phyloP scores from a whole-genome alignment of 495 filamentous ascomycete species.

The Hamigera avellanea region DNA sequence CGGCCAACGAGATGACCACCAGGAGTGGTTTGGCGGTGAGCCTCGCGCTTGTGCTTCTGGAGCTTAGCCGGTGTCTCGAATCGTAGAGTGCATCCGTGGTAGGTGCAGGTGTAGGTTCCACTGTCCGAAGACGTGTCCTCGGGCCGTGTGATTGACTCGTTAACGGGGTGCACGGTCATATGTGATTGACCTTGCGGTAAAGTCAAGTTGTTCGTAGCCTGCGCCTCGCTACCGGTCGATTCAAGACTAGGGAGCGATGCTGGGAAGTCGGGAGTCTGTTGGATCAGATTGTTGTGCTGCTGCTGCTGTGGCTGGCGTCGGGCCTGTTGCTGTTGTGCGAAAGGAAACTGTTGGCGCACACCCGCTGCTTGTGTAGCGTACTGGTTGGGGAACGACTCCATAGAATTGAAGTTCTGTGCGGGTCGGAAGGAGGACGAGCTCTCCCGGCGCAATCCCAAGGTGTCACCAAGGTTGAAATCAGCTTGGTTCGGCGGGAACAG shows the following conservation, averaged over 20 bases:
- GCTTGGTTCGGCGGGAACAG: conserved; percentile 49
- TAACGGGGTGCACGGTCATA: conserved; percentile 14
- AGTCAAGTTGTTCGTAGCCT: conserved; percentile 14
- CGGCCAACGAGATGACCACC: conserved; percentile 28
- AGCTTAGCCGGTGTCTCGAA: conserved; percentile 80
- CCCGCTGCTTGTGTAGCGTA: conserved; percentile 17
- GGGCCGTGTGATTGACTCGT: conserved; percentile 39
- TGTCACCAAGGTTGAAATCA: conserved; percentile 31
- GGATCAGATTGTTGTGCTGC: conserved; percentile 25
- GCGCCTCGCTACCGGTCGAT: conserved; percentile 46
- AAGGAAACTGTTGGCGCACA: conserved; percentile 15
- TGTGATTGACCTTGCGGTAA: conserved; percentile 18
- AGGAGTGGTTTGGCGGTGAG: conserved; percentile 57
- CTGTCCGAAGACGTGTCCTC: conserved; percentile 56
- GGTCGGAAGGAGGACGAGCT: conserved; percentile 36
- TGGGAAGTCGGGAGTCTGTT: conserved; percentile 49
- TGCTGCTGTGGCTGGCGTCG: conserved; percentile 19
- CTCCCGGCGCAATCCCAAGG: conserved; percentile 28
- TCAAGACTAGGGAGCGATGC: conserved; percentile 52
- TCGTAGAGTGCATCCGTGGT: conserved; percentile 77
- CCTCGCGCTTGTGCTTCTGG: conserved; percentile 93
- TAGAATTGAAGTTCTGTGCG: conserved; percentile 24
- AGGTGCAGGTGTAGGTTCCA: conserved; percentile 91
- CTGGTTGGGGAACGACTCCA: conserved; percentile 31
- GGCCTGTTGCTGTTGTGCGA: conserved; percentile 48